Evolutionary conservation across 495 filamentous ascomycete species (phyloP), one percentile per base, ranked within the genome.

Genomic region (Astrocystis sublimbata): DNA sequence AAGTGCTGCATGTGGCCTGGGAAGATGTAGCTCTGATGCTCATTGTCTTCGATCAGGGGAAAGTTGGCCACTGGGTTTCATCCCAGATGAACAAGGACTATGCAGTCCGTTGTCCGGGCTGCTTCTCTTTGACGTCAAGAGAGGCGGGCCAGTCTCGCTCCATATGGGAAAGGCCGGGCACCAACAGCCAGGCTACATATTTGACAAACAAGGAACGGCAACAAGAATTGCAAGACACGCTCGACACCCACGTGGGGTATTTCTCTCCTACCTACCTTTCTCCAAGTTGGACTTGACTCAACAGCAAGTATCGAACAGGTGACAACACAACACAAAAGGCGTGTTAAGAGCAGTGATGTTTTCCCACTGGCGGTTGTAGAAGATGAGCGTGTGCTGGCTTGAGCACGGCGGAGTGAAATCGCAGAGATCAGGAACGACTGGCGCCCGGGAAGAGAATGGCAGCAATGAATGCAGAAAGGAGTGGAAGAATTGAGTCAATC

Each of bases 391-490:
- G 55, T 64, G 67, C 62, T 69, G 65, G 55, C 69, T 56, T 52
- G 68, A 67, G 61, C 68, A 59, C 40, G 30, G 61, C 40, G 30
- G 5, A 24, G 7, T n/a, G 42, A 55, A 57, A 12, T 4, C 19
- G 54, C 45, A 26, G 54, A 58, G 60, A 60, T 59, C 55, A 68
- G 66, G 64, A 64, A 70, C 69, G 65, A 52, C 73, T 69, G 65
- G 64, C 64, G 76, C 67, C 68, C 71, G 66, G 63, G 59, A 72
- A 68, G 61, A 40, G 71, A 75, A 70, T 71, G 73, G 72, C 72
- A 64, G 69, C 66, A 64, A 65, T 57, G 66, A 49, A 49, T 61
- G 57, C 13, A 35, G n/a, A 31, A 61, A 60, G 33, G 69, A 61
- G 50, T 55, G 56, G 67, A 60, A 53, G 58, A 56, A 41, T 60